Evolutionary conservation across 768 basidiomycete species (phyloP), one percentile per base, ranked within the genome.

Genomic region (Lactarius evosmus): DNA sequence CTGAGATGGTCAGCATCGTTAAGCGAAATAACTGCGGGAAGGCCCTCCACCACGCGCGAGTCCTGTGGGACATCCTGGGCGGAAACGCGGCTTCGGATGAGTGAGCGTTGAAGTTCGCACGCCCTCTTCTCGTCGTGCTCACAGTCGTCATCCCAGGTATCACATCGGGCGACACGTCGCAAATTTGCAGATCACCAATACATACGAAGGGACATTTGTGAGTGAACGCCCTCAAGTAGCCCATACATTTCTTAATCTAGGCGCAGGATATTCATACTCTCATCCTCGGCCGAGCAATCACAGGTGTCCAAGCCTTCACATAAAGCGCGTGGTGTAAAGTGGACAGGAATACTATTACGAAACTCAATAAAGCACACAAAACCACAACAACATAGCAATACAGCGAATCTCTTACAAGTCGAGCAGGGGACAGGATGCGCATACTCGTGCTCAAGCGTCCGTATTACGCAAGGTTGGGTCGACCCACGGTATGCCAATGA

Each of bases 1-100:
- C 96, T 3, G 95, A 98, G 74, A 98, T 98, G 95, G 82, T 98
- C 67, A 95, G 92, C 70, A 80, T 98, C 71, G 81, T 98, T 65
- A 98, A 98, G 81, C 83, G 92, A 68, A 98, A 98, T 72, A 98
- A 98, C 70, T 95, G 93, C 70, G 93, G 93, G 16, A 95, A 95
- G 77, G 95, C 96, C 2, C 78, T 98, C 57, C 79, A 89, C 68
- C 92, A 97, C 66, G 78, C 91, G 4, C 80, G 96, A 34, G 77
- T 84, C 61, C 78, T 98, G 50, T 75, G 98, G 70, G 96, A 98
- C 71, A 89, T 97, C 40, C 78, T 98, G 51, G 96, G 96, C 30
- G 96, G 96, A 3, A 98, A 98, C 75, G 95, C 94, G 4, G 87
- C 86, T 58, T 81, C 91, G 33, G 95, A 98, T 70, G 96, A 98